Evolutionary conservation across 331 rosid genomes (phyloP), one percentile per base, ranked within the genome.

Genomic region (Cucumis variabilis): DNA sequence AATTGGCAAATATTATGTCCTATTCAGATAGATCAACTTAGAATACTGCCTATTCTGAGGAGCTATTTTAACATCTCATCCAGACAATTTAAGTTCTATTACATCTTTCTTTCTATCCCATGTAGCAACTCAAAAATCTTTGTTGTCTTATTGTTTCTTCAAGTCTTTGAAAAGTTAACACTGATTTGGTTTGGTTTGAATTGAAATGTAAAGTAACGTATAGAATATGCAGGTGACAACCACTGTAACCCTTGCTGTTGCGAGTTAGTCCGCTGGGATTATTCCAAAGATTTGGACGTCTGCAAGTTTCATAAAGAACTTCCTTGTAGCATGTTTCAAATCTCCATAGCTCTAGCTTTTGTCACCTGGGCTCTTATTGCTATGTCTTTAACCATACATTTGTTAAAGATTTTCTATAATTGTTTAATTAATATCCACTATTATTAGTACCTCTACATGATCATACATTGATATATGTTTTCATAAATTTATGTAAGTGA

Each of bases 211-310:
- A 76, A 87, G 30, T 85, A 30, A 78, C 62, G 62, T 55, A 60
- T 86, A 74, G 92, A 86, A 69, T 87, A 85, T 90, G 90, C 95
- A 96, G 98, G 97, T 96, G 87, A 96, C 99, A 11, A 93, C 98
- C 69, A 92, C 95, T 90, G 89, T 96, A 86, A 93, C 99, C 72
- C 93, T 97, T 17, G 98, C 98, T 19, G 98, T 96, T 13, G 98
- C 96, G 30, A 93, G 99, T 90, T 92, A 98, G n/a, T 94, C 98
- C 1, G 94, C 98, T 1, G 99, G 96, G 89, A 89, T 97, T 62
- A 68, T 90, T 44, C 90, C 2, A 92, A 81, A 76, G 99, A 95
- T 90, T 75, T 93, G 88, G 77, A 88, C 51, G 55, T 88, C 86
- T 96, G 98, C 89, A 73, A 20, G 41, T 28, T 11, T 13, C 89